Evolutionary conservation across 75 land plant genomes (phyloP), one percentile per base, ranked within the genome.

Genomic region (Pseudotsuga menziesii): DNA sequence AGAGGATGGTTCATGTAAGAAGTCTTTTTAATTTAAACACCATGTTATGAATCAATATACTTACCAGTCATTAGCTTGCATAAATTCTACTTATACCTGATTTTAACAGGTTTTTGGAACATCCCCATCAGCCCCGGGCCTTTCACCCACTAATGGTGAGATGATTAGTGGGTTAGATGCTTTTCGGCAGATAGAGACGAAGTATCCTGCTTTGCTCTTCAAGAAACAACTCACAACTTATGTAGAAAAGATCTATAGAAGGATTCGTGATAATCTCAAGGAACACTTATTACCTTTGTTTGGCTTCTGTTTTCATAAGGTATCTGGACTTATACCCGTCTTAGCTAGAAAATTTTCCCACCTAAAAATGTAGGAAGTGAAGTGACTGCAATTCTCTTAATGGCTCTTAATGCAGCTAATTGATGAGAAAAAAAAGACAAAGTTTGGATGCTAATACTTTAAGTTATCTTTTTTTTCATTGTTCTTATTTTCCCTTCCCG

Each of bases 1-100:
- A 93, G 19, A 80, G 95, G 74, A 92, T 94, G 95, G 85, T 90
- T 57, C 90, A 90, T 72, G 97, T 90, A 82, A 82, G 88, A 13
- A 73, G 58, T 12, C n/a, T 16, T 25, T 4, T 73, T 44, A n/a
- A 23, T 74, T 20, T 19, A 74, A 74, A 64, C 52, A 23, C 16
- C 66, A 25, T 25, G 36, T 16, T 35, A 72, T 23, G 44, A 60
- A 56, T 12, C 48, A 35, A 23, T 72, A 23, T 73, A 62, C 23
- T 2, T 60, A n/a, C n/a, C n/a, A n/a, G 61, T 0, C 8, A 26
- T 41, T 52, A 17, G 22, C 15, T 32, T 58, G 7, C 58, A 74
- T 61, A 26, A 70, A 12, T 19, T 19, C 23, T 54, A 74, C 26
- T 44, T 44, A 44, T 35, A 60, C 8, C 25, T 16, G 20, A 55